Evolutionary conservation across 2,329 filamentous ascomycete genomes (phyloP).

Genomic region (Exophiala aquamarina): DNA sequence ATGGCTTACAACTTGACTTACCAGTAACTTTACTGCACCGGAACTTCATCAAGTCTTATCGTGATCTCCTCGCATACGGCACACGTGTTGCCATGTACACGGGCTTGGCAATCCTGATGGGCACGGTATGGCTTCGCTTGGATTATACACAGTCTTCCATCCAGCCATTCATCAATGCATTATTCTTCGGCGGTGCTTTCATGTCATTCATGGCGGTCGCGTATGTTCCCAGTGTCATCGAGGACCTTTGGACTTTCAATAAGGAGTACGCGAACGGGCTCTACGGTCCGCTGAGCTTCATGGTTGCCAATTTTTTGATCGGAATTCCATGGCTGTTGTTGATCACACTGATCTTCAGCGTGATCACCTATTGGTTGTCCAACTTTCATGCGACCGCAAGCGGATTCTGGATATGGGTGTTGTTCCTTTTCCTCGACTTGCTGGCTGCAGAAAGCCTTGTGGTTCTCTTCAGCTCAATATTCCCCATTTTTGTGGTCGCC

Average conservation of each 20-base stretch:
- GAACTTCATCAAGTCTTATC: constrained; percentile 78
- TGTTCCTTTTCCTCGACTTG: constrained; percentile 84
- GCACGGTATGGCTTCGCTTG: constrained; percentile 80
- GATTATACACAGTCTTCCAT: constrained; percentile 69
- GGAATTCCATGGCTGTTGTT: constrained; percentile 79
- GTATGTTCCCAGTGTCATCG: constrained; percentile 80
- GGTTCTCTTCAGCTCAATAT: constrained; percentile 69
- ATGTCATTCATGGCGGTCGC: constrained; percentile 83
- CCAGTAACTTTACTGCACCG: constrained; percentile 70
- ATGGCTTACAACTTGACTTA: constrained; percentile 34
- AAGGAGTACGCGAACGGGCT: constrained; percentile 82
- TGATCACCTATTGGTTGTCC: constrained; percentile 76
- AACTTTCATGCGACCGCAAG: constrained; percentile 66
- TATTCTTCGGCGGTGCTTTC: constrained; percentile 73
- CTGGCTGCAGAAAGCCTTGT: constrained; percentile 80
- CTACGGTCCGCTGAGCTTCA: constrained; percentile 71
- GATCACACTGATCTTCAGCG: constrained; percentile 72
- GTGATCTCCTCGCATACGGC: constrained; percentile 80
- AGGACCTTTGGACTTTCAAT: constrained; percentile 70
- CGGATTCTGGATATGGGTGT: constrained; percentile 74
- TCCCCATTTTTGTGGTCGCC: constrained; percentile 77
- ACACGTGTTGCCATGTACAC: constrained; percentile 82
- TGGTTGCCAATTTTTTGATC: constrained; percentile 77
- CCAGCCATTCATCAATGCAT: constrained; percentile 78
- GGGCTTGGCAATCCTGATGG: constrained; percentile 34